Base-by-base conservation (phyloP, 2,329 filamentous ascomycete genomes). In the Thielaviopsis euricoi region DNA sequence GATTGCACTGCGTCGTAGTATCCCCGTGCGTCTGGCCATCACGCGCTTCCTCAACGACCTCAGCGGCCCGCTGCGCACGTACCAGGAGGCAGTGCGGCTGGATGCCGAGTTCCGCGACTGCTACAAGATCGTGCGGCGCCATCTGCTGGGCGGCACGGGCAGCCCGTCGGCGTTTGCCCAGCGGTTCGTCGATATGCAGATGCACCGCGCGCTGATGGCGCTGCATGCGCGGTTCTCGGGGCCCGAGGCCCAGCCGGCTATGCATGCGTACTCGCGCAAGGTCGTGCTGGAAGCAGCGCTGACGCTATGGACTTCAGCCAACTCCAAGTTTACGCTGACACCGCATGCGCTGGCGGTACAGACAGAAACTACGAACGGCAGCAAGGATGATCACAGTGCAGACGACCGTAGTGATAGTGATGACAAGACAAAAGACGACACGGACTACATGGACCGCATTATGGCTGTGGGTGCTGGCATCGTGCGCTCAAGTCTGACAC, bases 161-260 rank as follows among this genome's bases (percentile, higher is more conserved):
- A 1, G 54, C 23, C 4, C 57, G 62, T 64, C 15, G 50, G 43
- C 3, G 15, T 76, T 77, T 56, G 71, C 73, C n/a, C 64, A 72
- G 5, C 71, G 72, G 3, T 62, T 76, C 0, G 64, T 79, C 6
- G 74, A 81, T 26, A 70, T 79, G 49, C 65, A 79, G 22, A 71
- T 81, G 60, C 73, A 76, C 25, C 76, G 78, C 9, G 81, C 79
- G 62, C 65, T 83, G 2, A 69, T 78, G 6, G 69, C 74, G 0
- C 70, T 85, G 0, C 81, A 86, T 63, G 69, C 77, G 2, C 76
- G 77, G 0, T 81, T 73, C 63, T 73, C 76, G 25, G 65, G 65
- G 0, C 64, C 68, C 0, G 68, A 73, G 1, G 65, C 73, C 1
- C 65, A 65, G 0, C 69, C 77, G 4, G 68, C 74, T 0, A 64